Evolutionary conservation across 148 eudicot species (phyloP), one percentile per base, ranked within the genome.

Genomic region (Salicornia ramosissima): DNA sequence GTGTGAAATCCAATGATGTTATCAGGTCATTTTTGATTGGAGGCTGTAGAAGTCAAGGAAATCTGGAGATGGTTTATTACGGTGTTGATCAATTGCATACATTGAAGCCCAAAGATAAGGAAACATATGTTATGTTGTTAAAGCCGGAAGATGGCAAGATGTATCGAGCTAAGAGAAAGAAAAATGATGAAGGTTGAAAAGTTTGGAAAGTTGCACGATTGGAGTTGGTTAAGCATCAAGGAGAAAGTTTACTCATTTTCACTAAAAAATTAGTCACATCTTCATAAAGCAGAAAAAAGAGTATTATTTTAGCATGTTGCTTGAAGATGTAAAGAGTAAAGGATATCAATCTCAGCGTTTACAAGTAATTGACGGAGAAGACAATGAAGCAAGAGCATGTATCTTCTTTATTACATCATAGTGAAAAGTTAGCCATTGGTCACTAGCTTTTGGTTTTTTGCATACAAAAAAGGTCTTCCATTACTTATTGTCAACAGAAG

Each of bases 1-100:
- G 5, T 67, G 82, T 21, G 83, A 82, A n/a, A 63, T 87, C 90
- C 25, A 81, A 71, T 30, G 89, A 85, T 47, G 76, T 86, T 59
- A 83, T 89, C 68, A 86, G 95, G 95, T 83, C 89, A 14, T 59
- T 77, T 24, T 55, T 89, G 72, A 76, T 86, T 54, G 83, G 89
- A 62, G 95, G 95, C n/a, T 89, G 91, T 66, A 83, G 87, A 76
- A 85, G 84, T 72, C 91, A 80, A 10, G 86, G 86, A 30, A 86
- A 86, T 39, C 18, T 74, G 51, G 95, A 86, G 21, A 65, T 85
- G 25, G 89, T 78, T 2, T 81, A 76, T 72, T 73, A 81, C 68
- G 95, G 91, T 51, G 91, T 91, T 52, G 89, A 89, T 58, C 65
- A 86, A 63, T 66, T 86, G 54, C 87, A 86, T 40, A 74, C 79